Base-by-base conservation (phyloP, 805 yeast species). In the Yarrowia keelungensis region DNA sequence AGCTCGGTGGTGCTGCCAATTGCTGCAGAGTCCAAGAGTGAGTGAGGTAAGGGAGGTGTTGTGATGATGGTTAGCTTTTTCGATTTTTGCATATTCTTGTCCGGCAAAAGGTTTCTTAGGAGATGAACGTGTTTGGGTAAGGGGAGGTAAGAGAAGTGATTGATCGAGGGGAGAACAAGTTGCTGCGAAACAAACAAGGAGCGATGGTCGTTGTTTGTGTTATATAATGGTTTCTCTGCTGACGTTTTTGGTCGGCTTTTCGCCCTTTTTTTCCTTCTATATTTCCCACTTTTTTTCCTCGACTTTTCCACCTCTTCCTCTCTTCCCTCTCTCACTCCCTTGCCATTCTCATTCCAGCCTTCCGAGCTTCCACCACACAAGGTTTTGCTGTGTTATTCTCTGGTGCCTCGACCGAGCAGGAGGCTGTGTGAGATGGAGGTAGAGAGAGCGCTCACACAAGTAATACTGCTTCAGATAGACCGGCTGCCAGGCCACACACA, bases 11-110 rank as follows among this genome's bases (percentile, higher is more conserved):
- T 59, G 65, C 65, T 59, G 65, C 65, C 65, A 59, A 59, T 59
- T 59, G 65, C 65, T 59, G 65, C 65, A 45, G 51, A 43, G 65
- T 59, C 65, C 51, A 59, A 45, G 65, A 45, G 65, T 35, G 35
- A 45, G 19, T 56, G 32, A 45, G 65, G 65, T 59, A 56, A 56
- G 64, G 64, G 64, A 42, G 64, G 65, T 26, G 65, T 43, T 59
- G 65, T 59, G 65, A 59, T 59, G 65, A 59, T 45, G 65, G 65
- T 45, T 59, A 35, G 43, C 65, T 56, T 59, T 58, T 59, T 59
- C 45, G 65, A 36, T 45, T 59, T 59, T 59, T 59, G 41, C 41
- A 32, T 43, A n/a, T 45, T 45, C 65, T 59, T 59, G 51, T 59
- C 47, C 11, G 8, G 1, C 47, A 36, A 16, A 59, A 59, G 65